A percentile compares a stretch with the other conserved stretches of the same genome.
Evolutionary conservation across 1,139 yeast species (phyloP).

Genomic region (Magnusiomyces sp.): DNA sequence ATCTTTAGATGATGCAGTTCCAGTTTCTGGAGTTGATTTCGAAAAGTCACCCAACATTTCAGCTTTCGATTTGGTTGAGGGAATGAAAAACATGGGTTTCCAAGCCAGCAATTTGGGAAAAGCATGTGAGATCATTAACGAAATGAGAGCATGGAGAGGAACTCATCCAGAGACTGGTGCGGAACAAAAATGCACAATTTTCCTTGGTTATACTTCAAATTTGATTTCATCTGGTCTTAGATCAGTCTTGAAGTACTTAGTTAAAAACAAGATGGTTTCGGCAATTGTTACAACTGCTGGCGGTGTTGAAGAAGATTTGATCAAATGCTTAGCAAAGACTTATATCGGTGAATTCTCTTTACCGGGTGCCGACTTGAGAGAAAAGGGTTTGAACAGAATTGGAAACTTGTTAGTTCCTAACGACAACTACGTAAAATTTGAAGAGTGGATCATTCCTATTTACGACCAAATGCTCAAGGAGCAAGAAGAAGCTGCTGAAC

Average conservation of each 20-base stretch:
- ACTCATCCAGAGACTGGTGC: conserved; percentile 65
- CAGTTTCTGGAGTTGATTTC: conserved; percentile 84
- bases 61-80: conserved; percentile 66
- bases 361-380: conserved; percentile 75
- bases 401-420: conserved; percentile 95
- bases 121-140: conserved; percentile 85
- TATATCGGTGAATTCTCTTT: conserved; percentile 84
- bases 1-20: conserved; percentile 67
- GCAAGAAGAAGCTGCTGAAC: conserved; percentile 60
- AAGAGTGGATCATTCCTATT: conserved; percentile 96
- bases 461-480: conserved; percentile 81
- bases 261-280: conserved; percentile 87
- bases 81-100: conserved; percentile 96
- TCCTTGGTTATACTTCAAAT: conserved; percentile 95
- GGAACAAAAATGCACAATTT: conserved; percentile 74
- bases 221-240: conserved; percentile 90
- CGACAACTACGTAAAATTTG: conserved; percentile 93
- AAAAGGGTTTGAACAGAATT: conserved; percentile 93
- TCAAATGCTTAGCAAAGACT: conserved; percentile 93
- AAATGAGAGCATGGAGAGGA: conserved; percentile 92
- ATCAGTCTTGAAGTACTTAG: conserved; percentile 80
- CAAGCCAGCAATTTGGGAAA: conserved; percentile 81
- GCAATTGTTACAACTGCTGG: conserved; percentile 96
- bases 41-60: conserved; percentile 59
- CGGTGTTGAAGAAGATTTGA: conserved; percentile 94